Base-by-base conservation (phyloP, 441 rosid species). In the Populus hybrid region DNA sequence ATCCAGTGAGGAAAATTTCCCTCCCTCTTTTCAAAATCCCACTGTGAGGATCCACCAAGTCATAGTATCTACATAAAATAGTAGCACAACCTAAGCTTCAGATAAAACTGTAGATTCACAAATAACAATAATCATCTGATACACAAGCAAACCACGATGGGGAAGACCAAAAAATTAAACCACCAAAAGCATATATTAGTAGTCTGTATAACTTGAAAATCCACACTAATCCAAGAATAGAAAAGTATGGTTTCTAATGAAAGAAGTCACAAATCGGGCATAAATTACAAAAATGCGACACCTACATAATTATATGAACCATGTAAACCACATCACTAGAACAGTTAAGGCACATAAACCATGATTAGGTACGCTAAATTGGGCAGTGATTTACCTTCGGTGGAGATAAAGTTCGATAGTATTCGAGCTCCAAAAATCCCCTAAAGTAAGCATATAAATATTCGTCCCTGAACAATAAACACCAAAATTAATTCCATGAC, bases 381-480 rank as follows among this genome's bases (percentile, higher is more conserved):
- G 73, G 32, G 24, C 28, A 28, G 35, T 19, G 28, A 38, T 84
- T 70, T 80, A 92, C 98, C 97, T 88, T 78, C 94, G 91, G 77
- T 94, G 99, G 69, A 96, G 90, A 86, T 91, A 96, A 81, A 92
- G 91, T 79, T 93, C 98, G 73, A 96, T 92, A 69, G 98, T 91
- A 70, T 89, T 91, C 71, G 98, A 94, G 85, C 99, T 96, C 99
- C 98, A 94, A 82, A 86, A 89, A 83, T 96, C 99, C 76, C 94
- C 98, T 77, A 96, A 84, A 63, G 91, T 90, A 75, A 94, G 95
- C 95, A 97, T 93, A 83, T 89, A 89, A 79, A 96, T 91, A 63
- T 96, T 89, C 32, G 98, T 94, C 82, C 95, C 99, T 96, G 53
- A 80, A 83, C 23, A 46, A 35, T 26, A n/a, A 59, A 72, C 72